phyloP scores from a whole-genome alignment of 2,329 filamentous ascomycete genomes.

The Lachnellula hyalina region DNA sequence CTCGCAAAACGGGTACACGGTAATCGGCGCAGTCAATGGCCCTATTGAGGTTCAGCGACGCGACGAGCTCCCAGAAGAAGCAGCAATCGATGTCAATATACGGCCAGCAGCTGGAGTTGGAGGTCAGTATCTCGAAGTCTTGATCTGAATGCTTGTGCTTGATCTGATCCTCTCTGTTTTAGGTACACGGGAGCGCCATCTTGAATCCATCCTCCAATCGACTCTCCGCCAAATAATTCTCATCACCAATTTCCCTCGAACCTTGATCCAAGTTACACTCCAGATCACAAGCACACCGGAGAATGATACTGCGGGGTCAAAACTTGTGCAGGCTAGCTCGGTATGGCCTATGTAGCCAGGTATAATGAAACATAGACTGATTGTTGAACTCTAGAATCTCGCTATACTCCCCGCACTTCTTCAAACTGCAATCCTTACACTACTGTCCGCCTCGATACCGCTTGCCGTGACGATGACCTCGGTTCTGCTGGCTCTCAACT shows the following conservation, averaged over 20 bases:
- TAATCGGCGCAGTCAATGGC: conserved; percentile 85
- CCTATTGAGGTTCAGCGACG: conserved; percentile 84
- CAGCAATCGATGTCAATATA: conserved; percentile 82
- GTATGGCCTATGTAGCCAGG: conserved; percentile 36
- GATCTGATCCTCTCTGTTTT: conserved; percentile 14
- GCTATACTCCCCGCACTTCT: conserved; percentile 75
- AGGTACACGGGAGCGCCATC: conserved; percentile 71
- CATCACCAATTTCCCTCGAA: conserved; percentile 68
- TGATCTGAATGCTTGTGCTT: background rate
- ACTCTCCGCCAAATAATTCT: conserved; percentile 71
- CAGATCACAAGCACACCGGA: conserved; percentile 67
- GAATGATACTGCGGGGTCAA: conserved; percentile 58
- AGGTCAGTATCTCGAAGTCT: conserved; percentile 44
- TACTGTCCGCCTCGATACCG: conserved; percentile 78
- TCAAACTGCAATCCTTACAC: conserved; percentile 70
- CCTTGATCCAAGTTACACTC: conserved; percentile 75
- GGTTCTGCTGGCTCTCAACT: conserved; percentile 54
- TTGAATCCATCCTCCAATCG: conserved; percentile 70
- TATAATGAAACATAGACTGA: conserved; percentile 9
- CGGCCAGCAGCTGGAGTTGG: conserved; percentile 80
- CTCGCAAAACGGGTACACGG: conserved; percentile 68
- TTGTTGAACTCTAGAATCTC: conserved; percentile 53
- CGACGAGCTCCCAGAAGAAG: conserved; percentile 89
- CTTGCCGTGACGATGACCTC: conserved; percentile 68
- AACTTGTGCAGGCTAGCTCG: conserved; percentile 53